phyloP scores from a whole-genome alignment of 495 filamentous ascomycete species.

The Halenospora varia region DNA sequence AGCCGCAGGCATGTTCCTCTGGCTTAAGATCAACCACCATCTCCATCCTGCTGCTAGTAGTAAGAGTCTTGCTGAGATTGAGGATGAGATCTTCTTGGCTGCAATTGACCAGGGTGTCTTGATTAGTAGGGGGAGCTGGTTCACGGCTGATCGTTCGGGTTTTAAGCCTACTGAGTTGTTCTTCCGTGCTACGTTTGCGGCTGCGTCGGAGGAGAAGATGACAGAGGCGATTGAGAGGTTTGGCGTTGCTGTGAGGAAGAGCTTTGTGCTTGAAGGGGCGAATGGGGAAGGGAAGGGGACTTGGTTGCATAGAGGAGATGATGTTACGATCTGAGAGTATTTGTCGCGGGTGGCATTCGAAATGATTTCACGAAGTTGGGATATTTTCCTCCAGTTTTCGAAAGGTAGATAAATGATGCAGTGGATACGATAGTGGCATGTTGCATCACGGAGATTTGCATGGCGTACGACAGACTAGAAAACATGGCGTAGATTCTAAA shows the following conservation, averaged over 20 bases:
- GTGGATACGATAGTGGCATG: no score
- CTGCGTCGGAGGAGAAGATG: slow-evolving; percentile 72
- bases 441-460: no score
- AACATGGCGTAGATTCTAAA: no score
- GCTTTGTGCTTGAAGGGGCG: slow-evolving; percentile 21
- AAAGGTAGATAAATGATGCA: no score
- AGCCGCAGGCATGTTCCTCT: slow-evolving; percentile 96
- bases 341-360: no score
- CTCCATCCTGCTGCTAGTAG: slow-evolving; percentile 61
- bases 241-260: slow-evolving; percentile 56
- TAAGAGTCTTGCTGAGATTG: slow-evolving; percentile 64
- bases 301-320: no score
- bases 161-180: slow-evolving; percentile 53
- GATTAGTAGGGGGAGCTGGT: slow-evolving; percentile 82
- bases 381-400: no score
- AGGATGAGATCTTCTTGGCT: slow-evolving; percentile 77
- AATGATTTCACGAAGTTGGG: no score
- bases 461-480: no score
- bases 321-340: no score
- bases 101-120: slow-evolving; percentile 70
- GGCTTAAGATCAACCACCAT: slow-evolving; percentile 74
- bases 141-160: slow-evolving; percentile 60
- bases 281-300: not conserved
- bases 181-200: slow-evolving; percentile 86
- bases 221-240: slow-evolving; percentile 74